Conservation (phyloP, 208 protist genomes). For the Lotmaria passim region DNA sequence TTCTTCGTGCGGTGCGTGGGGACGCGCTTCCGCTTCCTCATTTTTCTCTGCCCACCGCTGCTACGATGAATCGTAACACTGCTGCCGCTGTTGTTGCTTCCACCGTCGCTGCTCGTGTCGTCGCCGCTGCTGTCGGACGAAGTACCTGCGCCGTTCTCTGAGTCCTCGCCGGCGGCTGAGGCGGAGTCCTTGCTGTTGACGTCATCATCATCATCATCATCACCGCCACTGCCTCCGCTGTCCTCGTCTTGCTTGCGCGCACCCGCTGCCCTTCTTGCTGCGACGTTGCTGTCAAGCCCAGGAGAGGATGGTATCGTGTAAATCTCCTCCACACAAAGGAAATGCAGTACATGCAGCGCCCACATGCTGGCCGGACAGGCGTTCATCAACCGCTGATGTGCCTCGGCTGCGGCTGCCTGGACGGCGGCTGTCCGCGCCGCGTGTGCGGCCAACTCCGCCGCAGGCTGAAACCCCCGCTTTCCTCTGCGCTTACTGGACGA, state of each 20-base stretch:
- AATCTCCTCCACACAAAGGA: conserved; percentile 53
- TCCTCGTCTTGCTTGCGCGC: too few species aligned
- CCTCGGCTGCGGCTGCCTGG: conserved; percentile 10
- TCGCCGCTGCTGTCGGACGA: not conserved
- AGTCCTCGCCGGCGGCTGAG: too few species aligned
- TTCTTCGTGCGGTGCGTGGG: not conserved
- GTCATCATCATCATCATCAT: too few species aligned
- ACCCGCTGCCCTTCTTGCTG: too few species aligned
- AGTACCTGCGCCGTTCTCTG: not conserved
- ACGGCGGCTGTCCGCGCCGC: not conserved
- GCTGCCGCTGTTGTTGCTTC: not conserved
- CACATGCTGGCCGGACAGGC: conserved; percentile 37
- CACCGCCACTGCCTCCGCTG: too few species aligned
- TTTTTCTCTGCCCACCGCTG: not conserved
- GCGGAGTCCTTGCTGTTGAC: too few species aligned
- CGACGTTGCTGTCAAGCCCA: too few species aligned
- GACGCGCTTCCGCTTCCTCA: not conserved
- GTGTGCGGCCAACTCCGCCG: conserved; percentile 12
- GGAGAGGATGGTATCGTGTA: conserved; percentile 28
- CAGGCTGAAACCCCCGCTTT: conserved; percentile 9
- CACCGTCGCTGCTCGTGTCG: not conserved
- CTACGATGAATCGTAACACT: not conserved
- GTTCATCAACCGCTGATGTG: conserved; percentile 1
- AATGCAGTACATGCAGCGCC: conserved; percentile 54
- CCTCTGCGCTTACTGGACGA: conserved; percentile 1